Conservation (phyloP, 768 basidiomycete species). For the Lentinula boryana region DNA sequence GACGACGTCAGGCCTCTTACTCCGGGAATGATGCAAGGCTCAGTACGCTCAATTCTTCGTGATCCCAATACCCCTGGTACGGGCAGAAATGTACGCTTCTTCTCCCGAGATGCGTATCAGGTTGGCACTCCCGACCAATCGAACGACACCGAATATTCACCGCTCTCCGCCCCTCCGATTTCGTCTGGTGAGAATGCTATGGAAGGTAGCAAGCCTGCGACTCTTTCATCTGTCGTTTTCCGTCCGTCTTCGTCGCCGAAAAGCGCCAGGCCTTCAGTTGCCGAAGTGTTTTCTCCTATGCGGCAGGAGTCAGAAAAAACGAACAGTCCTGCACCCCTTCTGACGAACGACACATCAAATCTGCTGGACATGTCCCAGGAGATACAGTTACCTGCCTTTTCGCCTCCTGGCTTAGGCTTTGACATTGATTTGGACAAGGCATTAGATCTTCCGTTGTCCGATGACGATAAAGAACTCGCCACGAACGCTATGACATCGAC, state of each 20-base stretch:
- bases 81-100: conserved; percentile 77
- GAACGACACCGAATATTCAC: conserved; percentile 20
- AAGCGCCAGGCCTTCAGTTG: conserved; percentile 33
- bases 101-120: conserved; percentile 62
- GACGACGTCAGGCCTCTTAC: conserved; percentile 24
- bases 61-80: conserved; percentile 68
- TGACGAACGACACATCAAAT: conserved; percentile 36
- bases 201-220: conserved; percentile 20
- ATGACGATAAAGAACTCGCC: conserved; percentile 19
- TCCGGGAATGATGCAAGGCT: conserved; percentile 35
- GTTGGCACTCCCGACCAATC: conserved; percentile 61
- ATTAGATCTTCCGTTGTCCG: conserved; percentile 24
- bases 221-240: conserved; percentile 18
- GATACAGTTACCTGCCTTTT: conserved; percentile 45
- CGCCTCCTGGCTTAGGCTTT: conserved; percentile 33
- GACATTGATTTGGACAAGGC: conserved; percentile 26
- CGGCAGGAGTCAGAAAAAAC: conserved; percentile 12
- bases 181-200: conserved; percentile 18
- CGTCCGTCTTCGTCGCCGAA: conserved; percentile 22
- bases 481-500: conserved; percentile 35
- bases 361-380: conserved; percentile 55
- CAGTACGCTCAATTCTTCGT: conserved; percentile 68
- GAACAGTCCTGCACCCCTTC: neutral
- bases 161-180: conserved; percentile 18
- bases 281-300: conserved; percentile 48